Base-by-base conservation (phyloP, 495 filamentous ascomycete species). In the Hypoxylon lienhwacheense region DNA sequence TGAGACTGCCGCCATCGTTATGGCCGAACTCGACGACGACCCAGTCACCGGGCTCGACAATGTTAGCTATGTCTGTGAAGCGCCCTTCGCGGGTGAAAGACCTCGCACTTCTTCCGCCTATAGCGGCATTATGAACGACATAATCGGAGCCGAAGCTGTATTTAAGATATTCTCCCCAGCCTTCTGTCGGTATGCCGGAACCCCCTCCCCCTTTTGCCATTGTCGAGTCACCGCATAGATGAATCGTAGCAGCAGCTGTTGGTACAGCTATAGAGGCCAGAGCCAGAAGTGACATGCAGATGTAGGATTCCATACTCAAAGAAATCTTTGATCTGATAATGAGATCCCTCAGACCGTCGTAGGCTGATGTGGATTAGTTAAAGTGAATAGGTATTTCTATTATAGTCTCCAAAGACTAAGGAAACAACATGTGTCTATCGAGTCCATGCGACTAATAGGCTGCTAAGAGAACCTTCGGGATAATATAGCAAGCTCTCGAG, bases 191-290 rank as follows among this genome's bases (percentile, higher is more conserved):
- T 12, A 28, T 25, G 10, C 67, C 66, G 11, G 68, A 68, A 10
- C 69, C 72, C 12, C 66, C 70, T 3, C 73, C 73, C 34, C 59
- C 65, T 6, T 60, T 63, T 5, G 77, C 78, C 77, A 81, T 81
- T 8, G 78, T 82, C 7, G 75, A 79, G 51, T 82, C 79, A 22
- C 79, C 78, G 16, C 75, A 76, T 3, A 82, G 67, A 50, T 79
- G 80, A 47, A 82, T 76, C 7, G 60, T 55, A 14, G 57, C 16
- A 15, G 58, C 10, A 8, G 42, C 45, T 7, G 65, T 36, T 20
- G 55, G 39, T 6, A 47, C 47, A 10, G 48, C 42, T n/a, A 31
- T 47, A 35, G 46, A 45, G 5, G 47, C 33, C 5, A 55, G 17
- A 26, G 50, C 44, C 19, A 61, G 6, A 8, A 61, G 28, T 20